Conservation (phyloP, 495 filamentous ascomycete genomes). For the Aspergillus bridgeri region DNA sequence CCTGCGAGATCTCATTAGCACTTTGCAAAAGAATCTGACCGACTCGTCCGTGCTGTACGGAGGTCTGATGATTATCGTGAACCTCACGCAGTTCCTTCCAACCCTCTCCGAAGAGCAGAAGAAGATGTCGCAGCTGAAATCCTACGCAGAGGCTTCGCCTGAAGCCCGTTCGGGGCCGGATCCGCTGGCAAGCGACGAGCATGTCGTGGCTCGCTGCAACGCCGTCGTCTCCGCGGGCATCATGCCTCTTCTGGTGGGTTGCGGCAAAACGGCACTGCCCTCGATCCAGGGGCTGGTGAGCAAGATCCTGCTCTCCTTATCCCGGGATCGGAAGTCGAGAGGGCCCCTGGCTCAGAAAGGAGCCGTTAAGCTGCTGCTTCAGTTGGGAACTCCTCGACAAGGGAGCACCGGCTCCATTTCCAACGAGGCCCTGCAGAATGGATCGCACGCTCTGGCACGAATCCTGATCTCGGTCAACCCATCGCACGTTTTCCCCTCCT, state of each 20-base stretch:
- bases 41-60: conserved; percentile 78
- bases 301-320: conserved; percentile 70
- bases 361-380: conserved; percentile 77
- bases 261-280: conserved; percentile 61
- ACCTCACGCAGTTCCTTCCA: conserved; percentile 79
- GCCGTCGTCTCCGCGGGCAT: conserved; percentile 70
- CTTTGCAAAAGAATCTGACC: conserved; percentile 54
- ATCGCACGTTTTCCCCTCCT: conserved; percentile 74
- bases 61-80: conserved; percentile 74
- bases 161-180: conserved; percentile 55
- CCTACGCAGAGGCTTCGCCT: conserved; percentile 81
- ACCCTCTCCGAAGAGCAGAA: conserved; percentile 86
- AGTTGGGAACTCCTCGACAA: conserved; percentile 57
- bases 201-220: conserved; percentile 73
- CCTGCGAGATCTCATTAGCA: conserved; percentile 61
- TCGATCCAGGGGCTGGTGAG: conserved; percentile 66
- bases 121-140: conserved; percentile 82
- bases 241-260: conserved; percentile 68
- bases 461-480: conserved; percentile 90
- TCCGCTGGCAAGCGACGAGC: conserved; percentile 66
- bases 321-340: conserved; percentile 65
- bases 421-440: conserved; percentile 51
- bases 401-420: conserved; percentile 33
- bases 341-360: conserved; percentile 86
- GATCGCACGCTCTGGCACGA: conserved; percentile 85